A percentile compares a stretch with the other conserved stretches of the same genome.
phyloP scores from a whole-genome alignment of 1,284 basidiomycete genomes.

The Pterula multifida region DNA sequence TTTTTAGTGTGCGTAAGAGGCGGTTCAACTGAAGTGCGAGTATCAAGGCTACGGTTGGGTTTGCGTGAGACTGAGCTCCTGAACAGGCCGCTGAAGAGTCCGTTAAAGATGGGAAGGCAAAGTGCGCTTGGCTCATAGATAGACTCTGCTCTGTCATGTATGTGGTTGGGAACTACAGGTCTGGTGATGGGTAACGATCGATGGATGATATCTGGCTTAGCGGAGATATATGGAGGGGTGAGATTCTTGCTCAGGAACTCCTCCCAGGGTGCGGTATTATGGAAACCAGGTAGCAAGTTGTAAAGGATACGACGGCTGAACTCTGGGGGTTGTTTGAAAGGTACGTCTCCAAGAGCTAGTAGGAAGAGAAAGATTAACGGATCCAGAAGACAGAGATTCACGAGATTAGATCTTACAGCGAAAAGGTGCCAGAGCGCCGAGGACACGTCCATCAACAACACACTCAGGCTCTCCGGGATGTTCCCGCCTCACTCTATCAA shows the following conservation, averaged over 20 bases:
- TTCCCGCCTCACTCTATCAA: constrained; percentile 41
- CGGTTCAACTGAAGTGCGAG: not conserved
- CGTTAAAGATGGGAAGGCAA: not conserved
- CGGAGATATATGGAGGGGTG: constrained; percentile 59
- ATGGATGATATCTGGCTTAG: constrained; percentile 50
- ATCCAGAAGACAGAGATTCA: not conserved
- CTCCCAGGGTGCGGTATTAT: constrained; percentile 50
- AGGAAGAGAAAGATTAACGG: constrained; percentile 3
- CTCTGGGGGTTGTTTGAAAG: constrained; percentile 58
- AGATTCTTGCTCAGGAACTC: constrained; percentile 47
- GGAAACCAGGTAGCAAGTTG: constrained; percentile 51
- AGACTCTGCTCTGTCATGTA: not conserved
- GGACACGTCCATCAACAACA: constrained; percentile 46
- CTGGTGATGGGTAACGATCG: constrained; percentile 23
- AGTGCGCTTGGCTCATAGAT: not conserved
- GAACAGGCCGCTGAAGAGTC: not conserved
- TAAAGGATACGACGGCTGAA: constrained; percentile 59
- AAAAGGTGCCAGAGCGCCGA: constrained; percentile 60
- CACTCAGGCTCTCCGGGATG: constrained; percentile 57
- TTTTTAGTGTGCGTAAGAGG: not conserved
- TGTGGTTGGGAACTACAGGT: constrained; percentile 8
- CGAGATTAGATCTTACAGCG: constrained; percentile 35
- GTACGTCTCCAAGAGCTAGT: constrained; percentile 54
- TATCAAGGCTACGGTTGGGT: not conserved
- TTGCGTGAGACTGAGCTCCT: not conserved